Evolutionary conservation across 169 alveolate genomes (phyloP), one percentile per base, ranked within the genome.

Genomic region (Sarcocystis neurona): DNA sequence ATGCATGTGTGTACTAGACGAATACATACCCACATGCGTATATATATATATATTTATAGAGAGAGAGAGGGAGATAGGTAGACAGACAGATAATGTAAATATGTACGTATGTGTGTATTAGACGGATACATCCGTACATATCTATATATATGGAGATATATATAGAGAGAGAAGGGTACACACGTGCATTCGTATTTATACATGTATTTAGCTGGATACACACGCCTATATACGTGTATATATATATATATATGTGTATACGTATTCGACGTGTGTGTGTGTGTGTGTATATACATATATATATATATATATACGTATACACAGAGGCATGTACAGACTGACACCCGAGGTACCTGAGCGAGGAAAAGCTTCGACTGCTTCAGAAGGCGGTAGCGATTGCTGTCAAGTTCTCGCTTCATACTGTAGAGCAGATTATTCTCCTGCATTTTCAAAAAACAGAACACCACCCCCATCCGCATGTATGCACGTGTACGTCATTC

Each of bases 331-430:
- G 60, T 18, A 41, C 2, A 3, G 53, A 8, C 8, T 39, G 58
- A n/a, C 32, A 8, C n/a, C 18, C 56, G 63, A 53, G 15, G 60
- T 15, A 66, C 89, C 82, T 84, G 82, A 41, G 89, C 89, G 46
- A 84, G 70, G 60, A 84, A 74, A 5, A 84, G 89, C 79, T 66
- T 84, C 53, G 75, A 66, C 47, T 84, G 89, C 79, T 84, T 84
- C 58, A 84, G 68, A 66, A 84, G 72, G 43, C 89, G 89, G 82
- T 84, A 84, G 48, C 89, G 89, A 32, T 72, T 74, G 48, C 84
- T 82, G 43, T 84, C 89, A 50, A 84, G 89, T 39, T 84, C 70
- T 50, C 77, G 43, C 82, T 84, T 84, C 68, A 72, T 41, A 6
- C 5, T 72, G 82, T 72, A 39, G 30, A 72, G 82, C 56, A 39